These are phyloP conservation scores for Neoarthrinium moseri DNA, from an alignment of 2,329 filamentous ascomycete genomes.

Conservation along the genomic window DNA sequence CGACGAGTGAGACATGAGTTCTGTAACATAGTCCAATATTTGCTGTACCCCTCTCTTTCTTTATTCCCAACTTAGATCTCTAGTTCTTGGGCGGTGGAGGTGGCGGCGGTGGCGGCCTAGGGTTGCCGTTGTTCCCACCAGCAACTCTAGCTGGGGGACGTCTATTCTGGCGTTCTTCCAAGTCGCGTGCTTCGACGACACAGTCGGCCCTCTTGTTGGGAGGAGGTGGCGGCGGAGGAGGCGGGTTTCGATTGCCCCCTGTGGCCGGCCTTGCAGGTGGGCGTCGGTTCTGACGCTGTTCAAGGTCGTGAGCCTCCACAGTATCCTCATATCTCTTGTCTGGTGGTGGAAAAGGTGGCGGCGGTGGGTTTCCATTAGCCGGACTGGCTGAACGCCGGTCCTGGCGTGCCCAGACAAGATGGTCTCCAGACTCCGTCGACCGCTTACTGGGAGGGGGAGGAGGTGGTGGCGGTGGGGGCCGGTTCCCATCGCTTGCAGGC, in stretches of 20 bases:
- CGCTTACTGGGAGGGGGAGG: not conserved
- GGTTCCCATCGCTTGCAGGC: not conserved
- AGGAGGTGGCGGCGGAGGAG: not conserved
- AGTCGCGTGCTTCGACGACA: not conserved
- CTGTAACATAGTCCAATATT: too few relatives aligned
- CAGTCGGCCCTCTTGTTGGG: not conserved
- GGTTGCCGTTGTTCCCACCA: not conserved
- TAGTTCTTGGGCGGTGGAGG: slow-evolving; percentile 1
- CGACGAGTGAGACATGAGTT: too few relatives aligned
- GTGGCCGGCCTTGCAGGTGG: not conserved
- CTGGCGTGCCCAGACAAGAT: too few relatives aligned
- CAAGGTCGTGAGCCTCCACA: not conserved
- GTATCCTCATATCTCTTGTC: not conserved
- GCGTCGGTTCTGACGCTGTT: not conserved
- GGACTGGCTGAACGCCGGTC: not conserved
- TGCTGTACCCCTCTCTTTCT: too few relatives aligned
- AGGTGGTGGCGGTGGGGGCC: not conserved
- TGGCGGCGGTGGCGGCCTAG: too few relatives aligned
- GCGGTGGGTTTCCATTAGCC: not conserved
- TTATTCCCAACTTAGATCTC: not conserved
- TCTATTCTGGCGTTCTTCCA: not conserved
- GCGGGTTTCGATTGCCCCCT: not conserved
- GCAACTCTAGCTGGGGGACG: not conserved
- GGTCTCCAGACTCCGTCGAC: too few relatives aligned
- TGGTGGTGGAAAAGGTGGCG: not conserved